Conservation (phyloP, 2,329 filamentous ascomycete species). For the Sclerotinia sclerotiorum region DNA sequence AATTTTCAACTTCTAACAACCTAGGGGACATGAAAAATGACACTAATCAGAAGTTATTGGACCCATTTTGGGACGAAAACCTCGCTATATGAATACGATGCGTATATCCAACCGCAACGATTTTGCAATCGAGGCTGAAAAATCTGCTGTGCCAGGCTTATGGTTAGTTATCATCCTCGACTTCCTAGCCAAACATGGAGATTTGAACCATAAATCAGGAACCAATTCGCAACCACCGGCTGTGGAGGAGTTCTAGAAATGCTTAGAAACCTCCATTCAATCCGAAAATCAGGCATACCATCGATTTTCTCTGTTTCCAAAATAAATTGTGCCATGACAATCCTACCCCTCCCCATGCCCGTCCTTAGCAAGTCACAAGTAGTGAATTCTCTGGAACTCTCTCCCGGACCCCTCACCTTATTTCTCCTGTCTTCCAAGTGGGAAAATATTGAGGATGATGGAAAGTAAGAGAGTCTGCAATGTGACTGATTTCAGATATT, state of each 20-base stretch:
- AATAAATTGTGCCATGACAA: neutral
- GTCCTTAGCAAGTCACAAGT: neutral
- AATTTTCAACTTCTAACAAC: neutral
- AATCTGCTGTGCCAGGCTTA: neutral
- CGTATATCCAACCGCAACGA: neutral
- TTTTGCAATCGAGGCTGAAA: neutral
- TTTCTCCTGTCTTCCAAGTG: neutral
- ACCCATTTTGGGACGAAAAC: neutral
- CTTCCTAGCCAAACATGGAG: neutral
- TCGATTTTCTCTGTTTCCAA: neutral
- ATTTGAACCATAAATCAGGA: neutral
- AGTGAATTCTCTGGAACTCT: neutral
- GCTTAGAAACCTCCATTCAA: neutral
- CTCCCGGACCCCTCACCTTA: neutral
- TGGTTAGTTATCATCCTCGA: neutral
- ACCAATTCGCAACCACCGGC: conserved; percentile 3
- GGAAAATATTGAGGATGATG: neutral
- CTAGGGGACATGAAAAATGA: neutral
- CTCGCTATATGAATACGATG: conserved; percentile 10
- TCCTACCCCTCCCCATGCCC: neutral
- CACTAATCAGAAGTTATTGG: neutral
- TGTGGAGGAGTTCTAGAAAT: neutral
- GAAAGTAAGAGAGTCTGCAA: neutral
- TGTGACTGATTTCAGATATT: neutral
- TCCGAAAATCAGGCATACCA: neutral